phyloP scores from a whole-genome alignment of 306 rosid genomes.

The Sicyos baderoa region DNA sequence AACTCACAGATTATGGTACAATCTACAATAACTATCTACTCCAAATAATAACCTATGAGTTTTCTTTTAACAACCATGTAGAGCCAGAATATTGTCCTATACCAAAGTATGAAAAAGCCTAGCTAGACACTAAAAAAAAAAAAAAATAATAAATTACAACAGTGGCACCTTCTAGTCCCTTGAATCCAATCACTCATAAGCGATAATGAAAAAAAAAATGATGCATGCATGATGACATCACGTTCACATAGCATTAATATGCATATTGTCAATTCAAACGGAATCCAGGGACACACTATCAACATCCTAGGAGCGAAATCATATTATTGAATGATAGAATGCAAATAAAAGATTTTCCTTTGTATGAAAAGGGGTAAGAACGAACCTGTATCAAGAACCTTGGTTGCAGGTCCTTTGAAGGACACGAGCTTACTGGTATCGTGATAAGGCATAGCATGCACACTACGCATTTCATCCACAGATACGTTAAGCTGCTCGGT shows the following conservation, averaged over 20 bases:
- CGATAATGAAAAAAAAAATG: background rate
- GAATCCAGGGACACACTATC: background rate
- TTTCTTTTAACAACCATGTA: too few relatives aligned
- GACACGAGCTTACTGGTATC: conserved; percentile 34
- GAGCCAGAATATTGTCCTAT: too few relatives aligned
- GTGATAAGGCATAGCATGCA: conserved; percentile 29
- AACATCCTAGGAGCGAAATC: background rate
- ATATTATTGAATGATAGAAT: background rate
- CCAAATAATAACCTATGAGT: too few relatives aligned
- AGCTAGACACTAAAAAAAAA: too few relatives aligned
- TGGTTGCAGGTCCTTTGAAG: conserved; percentile 33
- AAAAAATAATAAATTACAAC: too few relatives aligned
- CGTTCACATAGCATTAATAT: background rate
- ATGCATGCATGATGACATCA: background rate
- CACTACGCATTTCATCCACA: conserved; percentile 27
- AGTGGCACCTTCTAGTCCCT: too few relatives aligned
- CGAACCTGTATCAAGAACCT: conserved; percentile 46
- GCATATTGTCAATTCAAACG: background rate
- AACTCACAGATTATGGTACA: too few relatives aligned
- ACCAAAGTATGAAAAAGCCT: too few relatives aligned
- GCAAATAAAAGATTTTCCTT: background rate
- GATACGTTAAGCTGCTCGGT: conserved; percentile 20
- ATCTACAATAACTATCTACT: too few relatives aligned
- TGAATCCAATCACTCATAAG: background rate
- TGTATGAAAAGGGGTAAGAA: conserved; percentile 15